phyloP scores from a whole-genome alignment of 805 yeast species.

The Starmerella sp. region DNA sequence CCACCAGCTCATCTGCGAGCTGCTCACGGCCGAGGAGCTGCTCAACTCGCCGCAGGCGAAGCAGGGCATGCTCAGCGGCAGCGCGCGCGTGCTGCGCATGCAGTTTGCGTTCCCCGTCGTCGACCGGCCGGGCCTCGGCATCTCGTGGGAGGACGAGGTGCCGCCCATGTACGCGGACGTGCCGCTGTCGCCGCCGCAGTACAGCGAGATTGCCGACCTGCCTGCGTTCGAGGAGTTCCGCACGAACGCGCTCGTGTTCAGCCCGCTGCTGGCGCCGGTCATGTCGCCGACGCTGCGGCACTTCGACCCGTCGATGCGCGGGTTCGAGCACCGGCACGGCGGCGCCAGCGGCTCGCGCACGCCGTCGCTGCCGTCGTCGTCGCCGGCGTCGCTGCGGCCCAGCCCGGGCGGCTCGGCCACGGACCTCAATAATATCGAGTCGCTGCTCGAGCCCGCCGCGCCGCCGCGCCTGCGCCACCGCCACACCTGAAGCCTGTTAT shows the following conservation, averaged over 20 bases:
- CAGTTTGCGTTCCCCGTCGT: constrained; percentile 76
- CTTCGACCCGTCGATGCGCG: constrained; percentile 22
- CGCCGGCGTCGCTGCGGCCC: constrained; percentile 4
- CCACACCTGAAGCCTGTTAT: not conserved
- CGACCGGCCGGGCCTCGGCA: constrained; percentile 89
- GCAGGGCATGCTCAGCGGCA: constrained; percentile 53
- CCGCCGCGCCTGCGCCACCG: constrained; percentile 1
- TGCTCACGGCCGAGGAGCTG: constrained; percentile 85
- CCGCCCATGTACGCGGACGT: constrained; percentile 93
- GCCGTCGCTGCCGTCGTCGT: not conserved
- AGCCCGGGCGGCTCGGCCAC: not conserved
- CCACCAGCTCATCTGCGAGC: constrained; percentile 72
- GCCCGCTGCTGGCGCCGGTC: constrained; percentile 20
- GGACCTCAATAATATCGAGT: not conserved
- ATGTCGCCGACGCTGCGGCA: constrained; percentile 24
- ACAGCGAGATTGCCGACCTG: constrained; percentile 32
- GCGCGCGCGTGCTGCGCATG: constrained; percentile 90
- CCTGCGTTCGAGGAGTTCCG: constrained; percentile 24
- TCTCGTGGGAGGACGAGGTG: constrained; percentile 98
- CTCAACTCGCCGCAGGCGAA: constrained; percentile 22
- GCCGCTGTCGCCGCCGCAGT: constrained; percentile 78
- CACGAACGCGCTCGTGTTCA: constrained; percentile 19
- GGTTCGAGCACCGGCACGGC: constrained; percentile 15
- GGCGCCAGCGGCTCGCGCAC: not conserved
- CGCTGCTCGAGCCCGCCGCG: not conserved